A percentile compares a stretch with the other conserved stretches of the same genome.
Conservation (phyloP, 2,329 filamentous ascomycete species). For the Leptographium wingfieldii region DNA sequence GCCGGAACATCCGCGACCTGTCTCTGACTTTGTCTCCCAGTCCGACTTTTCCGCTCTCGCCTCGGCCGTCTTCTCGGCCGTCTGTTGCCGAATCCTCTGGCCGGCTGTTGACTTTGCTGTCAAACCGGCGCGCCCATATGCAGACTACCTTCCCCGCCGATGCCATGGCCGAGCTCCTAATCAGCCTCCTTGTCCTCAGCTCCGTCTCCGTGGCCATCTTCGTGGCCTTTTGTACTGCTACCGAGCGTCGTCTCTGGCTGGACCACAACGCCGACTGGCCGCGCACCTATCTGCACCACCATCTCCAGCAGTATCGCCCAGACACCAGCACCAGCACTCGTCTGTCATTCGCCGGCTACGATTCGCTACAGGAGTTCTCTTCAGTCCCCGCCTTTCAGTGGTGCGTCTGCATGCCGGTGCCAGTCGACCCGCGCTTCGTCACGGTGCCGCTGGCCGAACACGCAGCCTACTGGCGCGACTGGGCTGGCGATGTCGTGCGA, state of each 20-base stretch:
- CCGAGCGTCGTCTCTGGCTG: constrained; percentile 8
- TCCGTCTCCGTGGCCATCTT: background rate
- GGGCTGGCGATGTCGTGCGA: background rate
- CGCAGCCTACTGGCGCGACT: background rate
- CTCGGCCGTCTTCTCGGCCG: background rate
- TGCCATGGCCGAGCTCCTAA: constrained; percentile 2
- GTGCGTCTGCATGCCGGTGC: constrained; percentile 4
- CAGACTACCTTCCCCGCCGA: constrained; percentile 3
- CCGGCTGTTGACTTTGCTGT: background rate
- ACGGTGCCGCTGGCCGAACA: background rate
- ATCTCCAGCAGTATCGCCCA: constrained; percentile 1
- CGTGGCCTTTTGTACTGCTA: background rate
- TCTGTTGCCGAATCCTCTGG: background rate
- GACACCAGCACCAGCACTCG: background rate
- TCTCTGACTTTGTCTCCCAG: no score
- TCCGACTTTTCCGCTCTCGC: background rate
- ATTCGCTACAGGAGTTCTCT: background rate
- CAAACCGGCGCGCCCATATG: background rate
- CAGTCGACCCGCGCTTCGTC: constrained; percentile 6
- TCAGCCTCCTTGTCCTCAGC: background rate
- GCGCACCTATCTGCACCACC: constrained; percentile 4
- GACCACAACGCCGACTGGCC: constrained; percentile 7
- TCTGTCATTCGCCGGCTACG: background rate
- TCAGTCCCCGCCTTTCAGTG: background rate
- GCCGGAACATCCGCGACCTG: background rate